Conservation (phyloP, 305 asterid genomes). For the Solanum chacoense region DNA sequence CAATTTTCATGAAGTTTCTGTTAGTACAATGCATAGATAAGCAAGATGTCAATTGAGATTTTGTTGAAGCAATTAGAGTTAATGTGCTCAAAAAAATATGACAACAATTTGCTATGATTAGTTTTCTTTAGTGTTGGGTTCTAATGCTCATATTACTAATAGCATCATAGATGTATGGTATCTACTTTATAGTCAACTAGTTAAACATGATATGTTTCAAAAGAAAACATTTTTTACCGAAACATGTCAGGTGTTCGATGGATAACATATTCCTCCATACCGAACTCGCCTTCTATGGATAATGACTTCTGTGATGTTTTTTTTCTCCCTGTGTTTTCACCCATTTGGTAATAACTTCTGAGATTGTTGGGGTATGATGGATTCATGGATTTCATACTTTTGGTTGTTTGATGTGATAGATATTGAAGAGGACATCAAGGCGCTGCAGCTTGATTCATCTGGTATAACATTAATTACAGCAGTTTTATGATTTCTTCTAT, state of each 20-base stretch:
- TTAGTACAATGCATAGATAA: not conserved
- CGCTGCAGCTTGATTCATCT: slow-evolving; percentile 79
- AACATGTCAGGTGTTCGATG: not conserved
- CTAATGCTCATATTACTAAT: not conserved
- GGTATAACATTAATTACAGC: slow-evolving; percentile 25
- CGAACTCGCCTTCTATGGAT: not conserved
- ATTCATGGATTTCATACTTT: not conserved
- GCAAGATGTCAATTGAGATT: not conserved
- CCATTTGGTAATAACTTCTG: not conserved
- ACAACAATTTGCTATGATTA: not conserved
- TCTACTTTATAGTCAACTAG: not conserved
- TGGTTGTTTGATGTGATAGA: slow-evolving; percentile 23
- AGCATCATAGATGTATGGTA: not conserved
- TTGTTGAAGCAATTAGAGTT: not conserved
- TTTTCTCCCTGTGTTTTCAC: not conserved
- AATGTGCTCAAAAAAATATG: not conserved
- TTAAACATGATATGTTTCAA: not conserved
- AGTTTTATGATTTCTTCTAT: not conserved
- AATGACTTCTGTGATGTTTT: not conserved
- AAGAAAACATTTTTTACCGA: not conserved
- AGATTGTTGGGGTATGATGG: not conserved
- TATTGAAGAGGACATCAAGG: slow-evolving; percentile 85
- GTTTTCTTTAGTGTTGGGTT: not conserved
- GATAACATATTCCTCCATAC: not conserved
- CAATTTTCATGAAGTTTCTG: not conserved